A percentile compares a stretch with the other conserved stretches of the same genome.
phyloP scores from a whole-genome alignment of 1,284 basidiomycete species.

The Malassezia japonica region DNA sequence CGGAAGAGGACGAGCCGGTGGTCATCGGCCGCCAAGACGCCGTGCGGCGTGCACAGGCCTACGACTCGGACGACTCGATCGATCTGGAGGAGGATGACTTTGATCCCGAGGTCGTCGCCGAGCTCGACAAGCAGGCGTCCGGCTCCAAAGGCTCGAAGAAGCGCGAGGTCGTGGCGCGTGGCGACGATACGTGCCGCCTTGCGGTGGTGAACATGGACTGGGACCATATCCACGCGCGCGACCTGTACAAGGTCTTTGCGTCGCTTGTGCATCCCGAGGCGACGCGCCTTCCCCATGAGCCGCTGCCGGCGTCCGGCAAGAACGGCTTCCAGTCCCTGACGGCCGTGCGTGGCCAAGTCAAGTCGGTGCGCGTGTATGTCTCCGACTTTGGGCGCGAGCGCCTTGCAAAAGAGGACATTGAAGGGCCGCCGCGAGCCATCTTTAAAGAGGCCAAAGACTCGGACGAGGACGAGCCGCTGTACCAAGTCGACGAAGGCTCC shows the following conservation, averaged over 20 bases:
- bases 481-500: constrained; percentile 45
- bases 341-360: constrained; percentile 27
- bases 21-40: constrained; percentile 9
- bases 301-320: not conserved
- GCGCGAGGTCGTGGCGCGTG: constrained; percentile 24
- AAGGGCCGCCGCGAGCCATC: constrained; percentile 79
- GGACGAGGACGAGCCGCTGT: constrained; percentile 54
- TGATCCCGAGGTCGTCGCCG: constrained; percentile 54
- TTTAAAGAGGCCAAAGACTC: constrained; percentile 62
- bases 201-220: constrained; percentile 96
- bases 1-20: constrained; percentile 27
- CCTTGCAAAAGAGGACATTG: constrained; percentile 73
- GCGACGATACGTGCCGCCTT: constrained; percentile 54
- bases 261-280: constrained; percentile 60
- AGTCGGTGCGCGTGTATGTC: constrained; percentile 63
- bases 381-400: constrained; percentile 86
- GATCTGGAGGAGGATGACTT: constrained; percentile 64
- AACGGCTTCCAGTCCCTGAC: constrained; percentile 23
- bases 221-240: constrained; percentile 84
- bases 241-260: constrained; percentile 85
- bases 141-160: constrained; percentile 33
- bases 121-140: constrained; percentile 62
- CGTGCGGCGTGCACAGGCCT: constrained; percentile 11
- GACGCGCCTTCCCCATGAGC: constrained; percentile 18
- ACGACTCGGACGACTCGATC: constrained; percentile 50